phyloP scores from a whole-genome alignment of 768 basidiomycete species.

The Atractiella rhizophila region DNA sequence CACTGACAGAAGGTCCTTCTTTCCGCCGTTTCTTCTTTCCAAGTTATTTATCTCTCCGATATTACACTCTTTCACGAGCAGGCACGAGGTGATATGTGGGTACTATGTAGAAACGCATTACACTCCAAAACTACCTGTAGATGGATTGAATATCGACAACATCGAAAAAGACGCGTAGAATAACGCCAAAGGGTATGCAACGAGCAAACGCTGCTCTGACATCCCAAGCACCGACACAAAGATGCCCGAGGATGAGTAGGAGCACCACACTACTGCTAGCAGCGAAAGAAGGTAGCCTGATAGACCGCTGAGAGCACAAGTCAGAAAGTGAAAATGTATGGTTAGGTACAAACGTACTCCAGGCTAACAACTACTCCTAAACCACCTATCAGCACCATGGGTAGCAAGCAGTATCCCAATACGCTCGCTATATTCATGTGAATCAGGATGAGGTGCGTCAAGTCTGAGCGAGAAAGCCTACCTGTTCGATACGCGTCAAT shows the following conservation, averaged over 20 bases:
- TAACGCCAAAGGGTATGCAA: slow-evolving; percentile 85
- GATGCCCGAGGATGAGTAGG: slow-evolving; percentile 80
- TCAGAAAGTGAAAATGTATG: not conserved
- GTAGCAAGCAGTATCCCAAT: slow-evolving; percentile 81
- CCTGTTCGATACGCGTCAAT: slow-evolving; percentile 89
- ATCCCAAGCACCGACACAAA: slow-evolving; percentile 86
- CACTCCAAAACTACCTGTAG: too few relatives aligned
- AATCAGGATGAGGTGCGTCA: slow-evolving; percentile 91
- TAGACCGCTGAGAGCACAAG: slow-evolving; percentile 32
- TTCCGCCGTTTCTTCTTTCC: too few relatives aligned
- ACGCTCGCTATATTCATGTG: slow-evolving; percentile 87
- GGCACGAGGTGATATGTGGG: too few relatives aligned
- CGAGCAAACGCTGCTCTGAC: slow-evolving; percentile 79
- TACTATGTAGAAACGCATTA: too few relatives aligned
- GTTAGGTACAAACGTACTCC: slow-evolving; percentile 36
- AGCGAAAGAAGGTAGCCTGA: slow-evolving; percentile 63
- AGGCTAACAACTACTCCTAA: slow-evolving; percentile 64
- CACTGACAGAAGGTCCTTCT: too few relatives aligned
- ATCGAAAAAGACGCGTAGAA: slow-evolving; percentile 27
- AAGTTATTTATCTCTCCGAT: too few relatives aligned
- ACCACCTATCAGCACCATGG: slow-evolving; percentile 82
- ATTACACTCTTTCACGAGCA: too few relatives aligned
- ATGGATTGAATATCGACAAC: slow-evolving; percentile 8
- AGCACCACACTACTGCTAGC: slow-evolving; percentile 81
- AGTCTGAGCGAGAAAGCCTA: slow-evolving; percentile 84